phyloP scores from a whole-genome alignment of 176 grass and related monocot species.

The Zizania latifolia region DNA sequence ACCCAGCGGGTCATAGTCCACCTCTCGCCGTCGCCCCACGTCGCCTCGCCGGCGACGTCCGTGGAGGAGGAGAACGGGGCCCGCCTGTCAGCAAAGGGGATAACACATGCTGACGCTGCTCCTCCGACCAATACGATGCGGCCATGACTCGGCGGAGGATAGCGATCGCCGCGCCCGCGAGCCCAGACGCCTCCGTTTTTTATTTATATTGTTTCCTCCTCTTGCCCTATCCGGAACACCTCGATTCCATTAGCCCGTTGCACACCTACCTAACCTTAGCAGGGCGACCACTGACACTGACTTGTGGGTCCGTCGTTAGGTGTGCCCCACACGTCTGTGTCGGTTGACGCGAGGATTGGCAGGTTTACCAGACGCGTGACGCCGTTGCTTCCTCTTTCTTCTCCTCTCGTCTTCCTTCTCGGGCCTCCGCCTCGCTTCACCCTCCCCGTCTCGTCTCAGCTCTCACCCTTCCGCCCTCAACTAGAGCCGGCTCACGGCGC shows the following conservation, averaged over 20 bases:
- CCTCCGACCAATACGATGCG: not conserved
- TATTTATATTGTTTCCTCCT: not conserved
- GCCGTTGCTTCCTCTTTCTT: no score
- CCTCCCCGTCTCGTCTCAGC: not conserved
- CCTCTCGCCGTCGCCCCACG: not conserved
- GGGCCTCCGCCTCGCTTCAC: not conserved
- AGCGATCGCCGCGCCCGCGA: not conserved
- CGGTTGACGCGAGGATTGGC: fast-evolving
- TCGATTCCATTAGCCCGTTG: not conserved
- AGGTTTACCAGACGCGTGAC: not conserved
- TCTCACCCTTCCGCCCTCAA: not conserved
- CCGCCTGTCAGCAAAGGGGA: not conserved
- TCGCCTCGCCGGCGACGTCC: not conserved
- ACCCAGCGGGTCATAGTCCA: no score
- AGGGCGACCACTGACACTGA: not conserved
- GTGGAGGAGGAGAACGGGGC: not conserved
- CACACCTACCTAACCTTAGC: not conserved
- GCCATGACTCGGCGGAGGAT: slow-evolving; percentile 27
- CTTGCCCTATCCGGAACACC: slow-evolving; percentile 1
- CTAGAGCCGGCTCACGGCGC: no score
- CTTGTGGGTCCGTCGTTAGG: fast-evolving
- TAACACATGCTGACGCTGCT: no score
- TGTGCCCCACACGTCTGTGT: not conserved
- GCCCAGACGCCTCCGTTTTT: no score
- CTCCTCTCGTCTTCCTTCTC: no score